phyloP scores from a whole-genome alignment of 2,329 filamentous ascomycete species.

The Colletotrichum graminicola region DNA sequence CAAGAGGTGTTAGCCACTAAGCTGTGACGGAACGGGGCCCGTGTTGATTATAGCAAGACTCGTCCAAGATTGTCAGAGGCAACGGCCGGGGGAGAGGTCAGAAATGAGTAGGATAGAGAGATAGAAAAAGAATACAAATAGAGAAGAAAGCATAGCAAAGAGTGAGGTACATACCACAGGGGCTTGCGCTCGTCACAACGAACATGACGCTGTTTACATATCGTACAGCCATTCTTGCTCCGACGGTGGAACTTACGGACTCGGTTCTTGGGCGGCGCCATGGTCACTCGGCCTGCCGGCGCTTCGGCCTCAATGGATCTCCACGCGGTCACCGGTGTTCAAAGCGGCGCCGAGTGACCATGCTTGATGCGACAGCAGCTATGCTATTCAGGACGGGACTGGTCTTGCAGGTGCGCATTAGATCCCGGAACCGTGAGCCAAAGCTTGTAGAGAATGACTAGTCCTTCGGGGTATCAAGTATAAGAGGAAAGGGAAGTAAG shows the following conservation, averaged over 20 bases:
- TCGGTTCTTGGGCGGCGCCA: slow-evolving; percentile 53
- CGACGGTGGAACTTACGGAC: slow-evolving; percentile 54
- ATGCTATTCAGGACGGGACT: slow-evolving; percentile 21
- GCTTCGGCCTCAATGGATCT: slow-evolving; percentile 31
- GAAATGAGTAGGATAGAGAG: not conserved
- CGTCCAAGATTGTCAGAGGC: not conserved
- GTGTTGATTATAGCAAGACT: not conserved
- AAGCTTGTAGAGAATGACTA: not conserved
- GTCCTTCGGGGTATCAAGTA: not conserved
- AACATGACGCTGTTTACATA: slow-evolving; percentile 58
- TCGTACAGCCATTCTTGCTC: slow-evolving; percentile 53
- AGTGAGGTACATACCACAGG: slow-evolving; percentile 56
- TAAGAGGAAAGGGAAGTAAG: not conserved
- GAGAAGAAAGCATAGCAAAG: too few species aligned
- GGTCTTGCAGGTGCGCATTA: slow-evolving; percentile 29
- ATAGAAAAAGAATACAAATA: not conserved
- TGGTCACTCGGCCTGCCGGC: slow-evolving; percentile 36
- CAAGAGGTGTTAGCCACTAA: slow-evolving; percentile 38
- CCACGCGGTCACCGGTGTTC: slow-evolving; percentile 34
- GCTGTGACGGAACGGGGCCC: not conserved
- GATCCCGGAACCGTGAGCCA: slow-evolving; percentile 11
- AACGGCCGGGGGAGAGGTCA: not conserved
- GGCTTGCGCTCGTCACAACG: slow-evolving; percentile 61
- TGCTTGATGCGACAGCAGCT: slow-evolving; percentile 32
- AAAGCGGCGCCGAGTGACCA: slow-evolving; percentile 34